Evolutionary conservation across 2,329 filamentous ascomycete species (phyloP), one percentile per base, ranked within the genome.

Genomic region (Pestalotiopsis fici): DNA sequence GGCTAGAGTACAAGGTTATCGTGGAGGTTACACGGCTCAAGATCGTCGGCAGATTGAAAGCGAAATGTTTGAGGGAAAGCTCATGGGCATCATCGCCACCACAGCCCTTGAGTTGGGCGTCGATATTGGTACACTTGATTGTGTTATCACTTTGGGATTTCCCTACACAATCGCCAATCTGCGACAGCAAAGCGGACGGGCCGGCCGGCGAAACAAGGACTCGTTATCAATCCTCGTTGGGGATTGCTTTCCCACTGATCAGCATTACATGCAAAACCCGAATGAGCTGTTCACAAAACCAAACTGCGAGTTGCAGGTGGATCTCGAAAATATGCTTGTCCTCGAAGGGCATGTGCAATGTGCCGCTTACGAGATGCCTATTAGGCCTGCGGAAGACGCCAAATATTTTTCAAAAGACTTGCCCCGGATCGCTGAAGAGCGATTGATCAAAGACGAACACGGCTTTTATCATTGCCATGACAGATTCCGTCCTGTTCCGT

Each of bases 191-290:
- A 97, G 94, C 74, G 96, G 96, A 15, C 89, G 96, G 74, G 96
- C 96, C 23, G 96, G 96, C 13, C 88, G 96, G 68, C 87, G 95
- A 68, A 98, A 98, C 76, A 97, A 93, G 75, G 96, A 99, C 78
- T 97, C 95, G 0, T 83, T 99, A 2, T 97, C 94, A 0, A 89
- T 99, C 2, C 83, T 99, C 0, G 89, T 99, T 0, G 96, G 95
- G 2, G 95, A 98, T 75, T 90, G 90, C 70, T 97, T 96, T 71
- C 90, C 95, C 2, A 94, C 93, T 0, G 96, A 99, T 77, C 96
- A 99, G 76, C 90, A 97, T 76, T 99, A 97, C 79, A 99, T 99
- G 96, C 90, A 93, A 69, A 97, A 98, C 71, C 96, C 96, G 0
- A 91, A 96, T 69, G 94, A 97, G 78, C 91, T 99, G 27, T 95